Evolutionary conservation across 2,329 filamentous ascomycete species (phyloP).

Genomic region (Clonostachys rosea): DNA sequence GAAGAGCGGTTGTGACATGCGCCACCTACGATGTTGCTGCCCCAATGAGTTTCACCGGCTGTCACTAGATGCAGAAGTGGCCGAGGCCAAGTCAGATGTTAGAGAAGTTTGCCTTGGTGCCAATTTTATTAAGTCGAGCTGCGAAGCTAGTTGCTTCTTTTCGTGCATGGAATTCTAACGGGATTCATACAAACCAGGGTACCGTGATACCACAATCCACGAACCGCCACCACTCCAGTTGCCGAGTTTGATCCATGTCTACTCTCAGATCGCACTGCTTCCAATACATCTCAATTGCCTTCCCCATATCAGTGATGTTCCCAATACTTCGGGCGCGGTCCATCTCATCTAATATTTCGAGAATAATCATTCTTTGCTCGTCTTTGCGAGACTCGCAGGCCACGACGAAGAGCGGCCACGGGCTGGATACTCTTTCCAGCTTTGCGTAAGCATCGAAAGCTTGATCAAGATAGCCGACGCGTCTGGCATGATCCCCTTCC

Average conservation of each 20-base stretch:
- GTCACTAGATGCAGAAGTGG: too few species aligned
- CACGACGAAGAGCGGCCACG: constrained; percentile 42
- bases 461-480: constrained; percentile 18
- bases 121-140: too few species aligned
- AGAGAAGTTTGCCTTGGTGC: too few species aligned
- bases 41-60: too few species aligned
- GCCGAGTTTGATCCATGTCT: background rate
- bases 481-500: constrained; percentile 6
- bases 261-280: constrained; percentile 34
- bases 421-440: constrained; percentile 37
- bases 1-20: too few species aligned
- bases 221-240: too few species aligned
- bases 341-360: constrained; percentile 34
- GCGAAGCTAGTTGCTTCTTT: too few species aligned
- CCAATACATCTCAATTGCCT: constrained; percentile 38
- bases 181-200: too few species aligned
- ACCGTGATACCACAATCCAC: too few species aligned
- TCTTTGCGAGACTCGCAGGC: constrained; percentile 37
- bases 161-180: too few species aligned
- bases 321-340: constrained; percentile 34
- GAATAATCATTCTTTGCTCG: constrained; percentile 29
- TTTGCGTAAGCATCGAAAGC: constrained; percentile 26
- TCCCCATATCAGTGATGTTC: constrained; percentile 35
- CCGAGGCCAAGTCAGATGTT: too few species aligned
- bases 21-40: too few species aligned